phyloP scores from a whole-genome alignment of 768 basidiomycete genomes.

The Lentinula sp. region DNA sequence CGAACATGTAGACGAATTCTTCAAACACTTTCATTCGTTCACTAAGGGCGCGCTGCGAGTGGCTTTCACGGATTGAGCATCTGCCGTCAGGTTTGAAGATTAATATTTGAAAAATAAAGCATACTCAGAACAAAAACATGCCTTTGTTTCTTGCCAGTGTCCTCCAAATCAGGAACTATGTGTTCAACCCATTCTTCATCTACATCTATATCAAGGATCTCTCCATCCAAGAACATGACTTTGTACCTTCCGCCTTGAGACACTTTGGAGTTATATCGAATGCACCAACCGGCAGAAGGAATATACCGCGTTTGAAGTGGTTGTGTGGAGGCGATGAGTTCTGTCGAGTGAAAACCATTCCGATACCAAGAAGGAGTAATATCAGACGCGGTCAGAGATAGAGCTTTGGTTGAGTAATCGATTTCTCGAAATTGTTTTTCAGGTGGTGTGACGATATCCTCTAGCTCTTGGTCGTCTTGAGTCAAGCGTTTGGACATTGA shows the following conservation, averaged over 20 bases:
- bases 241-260: constrained; percentile 36
- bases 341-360: not conserved
- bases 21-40: constrained; percentile 37
- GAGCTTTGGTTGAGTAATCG: not conserved
- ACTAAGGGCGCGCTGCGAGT: constrained; percentile 23
- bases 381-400: not conserved
- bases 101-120: not conserved
- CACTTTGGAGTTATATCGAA: constrained; percentile 28
- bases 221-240: constrained; percentile 39
- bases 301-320: constrained; percentile 31
- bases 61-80: constrained; percentile 27
- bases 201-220: constrained; percentile 32
- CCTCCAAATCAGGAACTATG: constrained; percentile 3
- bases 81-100: constrained; percentile 15
- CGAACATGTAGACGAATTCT: constrained; percentile 36
- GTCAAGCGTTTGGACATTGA: not conserved
- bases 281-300: constrained; percentile 36
- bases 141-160: constrained; percentile 15
- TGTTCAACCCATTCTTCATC: constrained; percentile 37
- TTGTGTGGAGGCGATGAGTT: not conserved
- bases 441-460: not conserved
- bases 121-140: constrained; percentile 10
- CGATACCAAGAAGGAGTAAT: not conserved
- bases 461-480: not conserved
- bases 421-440: not conserved